Conservation (phyloP, 2,329 filamentous ascomycete species). For the Trichoderma sp. region DNA sequence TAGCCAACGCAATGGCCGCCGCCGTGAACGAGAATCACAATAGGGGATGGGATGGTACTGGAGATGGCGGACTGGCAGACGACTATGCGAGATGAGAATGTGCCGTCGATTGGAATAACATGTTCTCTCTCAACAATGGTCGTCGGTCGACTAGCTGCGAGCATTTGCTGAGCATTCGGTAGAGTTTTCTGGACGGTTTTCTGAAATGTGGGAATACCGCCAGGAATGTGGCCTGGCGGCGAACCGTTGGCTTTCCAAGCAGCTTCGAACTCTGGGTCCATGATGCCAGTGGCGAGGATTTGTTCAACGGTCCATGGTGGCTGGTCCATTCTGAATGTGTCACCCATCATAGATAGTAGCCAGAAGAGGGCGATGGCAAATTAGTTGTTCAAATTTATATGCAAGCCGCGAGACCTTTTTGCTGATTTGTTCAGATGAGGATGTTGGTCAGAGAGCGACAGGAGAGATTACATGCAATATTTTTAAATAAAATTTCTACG, state of each 20-base stretch:
- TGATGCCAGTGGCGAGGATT: neutral
- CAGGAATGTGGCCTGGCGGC: neutral
- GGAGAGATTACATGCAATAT: neutral
- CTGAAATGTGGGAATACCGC: neutral
- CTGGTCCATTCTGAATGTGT: neutral
- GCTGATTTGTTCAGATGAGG: neutral
- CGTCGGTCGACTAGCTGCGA: neutral
- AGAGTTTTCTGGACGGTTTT: neutral
- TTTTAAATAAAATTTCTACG: neutral
- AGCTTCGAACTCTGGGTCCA: neutral
- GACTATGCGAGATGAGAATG: neutral
- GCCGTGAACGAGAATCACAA: neutral
- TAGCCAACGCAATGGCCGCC: neutral
- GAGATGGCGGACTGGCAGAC: neutral
- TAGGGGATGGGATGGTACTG: neutral
- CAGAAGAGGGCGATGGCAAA: neutral
- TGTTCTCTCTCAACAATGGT: neutral
- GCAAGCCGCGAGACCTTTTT: neutral
- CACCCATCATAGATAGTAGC: neutral
- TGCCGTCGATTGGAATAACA: neutral
- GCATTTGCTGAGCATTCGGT: neutral
- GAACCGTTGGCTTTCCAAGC: neutral
- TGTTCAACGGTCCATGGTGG: neutral
- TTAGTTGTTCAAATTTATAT: neutral
- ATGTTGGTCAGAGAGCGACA: neutral